phyloP scores from a whole-genome alignment of 1,284 basidiomycete genomes.

The Vanrija sp. region DNA sequence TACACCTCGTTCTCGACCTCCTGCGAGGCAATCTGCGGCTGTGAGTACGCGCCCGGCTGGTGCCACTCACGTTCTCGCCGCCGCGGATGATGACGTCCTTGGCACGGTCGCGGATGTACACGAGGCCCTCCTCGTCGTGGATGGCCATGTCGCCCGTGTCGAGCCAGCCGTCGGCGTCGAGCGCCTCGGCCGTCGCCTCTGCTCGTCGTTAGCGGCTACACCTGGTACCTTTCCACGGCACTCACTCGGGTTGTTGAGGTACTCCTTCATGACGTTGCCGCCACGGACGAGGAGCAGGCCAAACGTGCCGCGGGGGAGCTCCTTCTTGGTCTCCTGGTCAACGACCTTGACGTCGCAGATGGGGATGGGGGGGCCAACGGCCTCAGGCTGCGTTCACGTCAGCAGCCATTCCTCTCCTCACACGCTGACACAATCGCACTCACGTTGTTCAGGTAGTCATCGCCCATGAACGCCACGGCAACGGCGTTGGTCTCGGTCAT shows the following conservation, averaged over 20 bases:
- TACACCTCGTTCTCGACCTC: constrained; percentile 40
- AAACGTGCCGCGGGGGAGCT: constrained; percentile 21
- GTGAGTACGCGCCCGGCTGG: background rate
- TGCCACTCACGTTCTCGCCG: constrained; percentile 30
- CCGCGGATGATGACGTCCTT: constrained; percentile 44
- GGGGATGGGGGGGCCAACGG: constrained; percentile 32
- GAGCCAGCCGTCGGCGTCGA: constrained; percentile 38
- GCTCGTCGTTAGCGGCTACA: too few relatives aligned
- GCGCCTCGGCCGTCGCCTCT: constrained; percentile 8
- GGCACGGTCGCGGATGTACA: constrained; percentile 37
- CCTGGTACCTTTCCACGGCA: too few relatives aligned
- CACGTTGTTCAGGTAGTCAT: constrained; percentile 31
- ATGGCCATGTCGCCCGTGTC: constrained; percentile 41
- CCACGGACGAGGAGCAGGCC: constrained; percentile 36
- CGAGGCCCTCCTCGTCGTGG: constrained; percentile 33
- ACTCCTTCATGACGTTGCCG: constrained; percentile 42
- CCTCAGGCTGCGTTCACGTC: too few relatives aligned
- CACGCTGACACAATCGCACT: background rate
- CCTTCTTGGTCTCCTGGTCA: constrained; percentile 24
- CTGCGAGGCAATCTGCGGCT: constrained; percentile 24
- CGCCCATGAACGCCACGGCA: constrained; percentile 32
- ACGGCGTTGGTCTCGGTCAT: constrained; percentile 44
- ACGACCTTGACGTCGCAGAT: constrained; percentile 37
- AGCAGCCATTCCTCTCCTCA: too few relatives aligned
- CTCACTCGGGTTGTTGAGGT: constrained; percentile 13